phyloP scores from a whole-genome alignment of 495 filamentous ascomycete species.

The Polyplosphaeria fusca region DNA sequence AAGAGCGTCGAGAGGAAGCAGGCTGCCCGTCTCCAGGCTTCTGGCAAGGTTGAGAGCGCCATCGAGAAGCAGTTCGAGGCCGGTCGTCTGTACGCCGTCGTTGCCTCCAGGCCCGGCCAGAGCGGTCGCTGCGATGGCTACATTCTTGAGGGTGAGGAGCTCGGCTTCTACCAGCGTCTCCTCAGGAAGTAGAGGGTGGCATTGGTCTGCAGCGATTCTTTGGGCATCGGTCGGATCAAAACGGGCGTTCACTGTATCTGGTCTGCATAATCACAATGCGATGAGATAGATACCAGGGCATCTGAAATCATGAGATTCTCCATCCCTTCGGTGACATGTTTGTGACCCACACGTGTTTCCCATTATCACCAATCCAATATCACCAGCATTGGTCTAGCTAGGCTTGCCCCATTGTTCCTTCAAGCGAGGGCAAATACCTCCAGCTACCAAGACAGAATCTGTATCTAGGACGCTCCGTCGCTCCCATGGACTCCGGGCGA shows the following conservation, averaged over 20 bases:
- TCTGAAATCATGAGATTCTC: conserved; percentile 3
- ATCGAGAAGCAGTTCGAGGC: conserved; percentile 99
- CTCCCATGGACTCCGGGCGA: too few species aligned
- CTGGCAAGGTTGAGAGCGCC: conserved; percentile 87
- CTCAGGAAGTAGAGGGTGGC: conserved; percentile 97
- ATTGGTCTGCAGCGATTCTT: conserved; percentile 20
- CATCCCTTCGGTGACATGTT: too few species aligned
- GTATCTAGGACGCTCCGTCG: too few species aligned
- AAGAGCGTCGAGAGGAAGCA: conserved; percentile 94
- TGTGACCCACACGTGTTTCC: too few species aligned
- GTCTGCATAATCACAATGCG: conserved; percentile 24
- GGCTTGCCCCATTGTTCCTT: too few species aligned
- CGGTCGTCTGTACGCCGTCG: conserved; percentile 88
- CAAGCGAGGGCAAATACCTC: too few species aligned
- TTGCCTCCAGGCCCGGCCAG: conserved; percentile 92
- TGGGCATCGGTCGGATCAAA: conserved; percentile 29
- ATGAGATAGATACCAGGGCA: conserved; percentile 32
- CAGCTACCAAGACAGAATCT: too few species aligned
- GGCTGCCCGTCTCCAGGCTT: conserved; percentile 70
- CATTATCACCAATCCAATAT: too few species aligned
- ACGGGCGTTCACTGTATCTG: conserved; percentile 32
- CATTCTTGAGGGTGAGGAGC: conserved; percentile 97
- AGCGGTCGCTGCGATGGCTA: conserved; percentile 94
- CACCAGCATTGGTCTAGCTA: too few species aligned
- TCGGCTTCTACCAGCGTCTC: conserved; percentile 98